Evolutionary conservation across 2,329 filamentous ascomycete species (phyloP).

Genomic region (Phyllosticta citriasiana): DNA sequence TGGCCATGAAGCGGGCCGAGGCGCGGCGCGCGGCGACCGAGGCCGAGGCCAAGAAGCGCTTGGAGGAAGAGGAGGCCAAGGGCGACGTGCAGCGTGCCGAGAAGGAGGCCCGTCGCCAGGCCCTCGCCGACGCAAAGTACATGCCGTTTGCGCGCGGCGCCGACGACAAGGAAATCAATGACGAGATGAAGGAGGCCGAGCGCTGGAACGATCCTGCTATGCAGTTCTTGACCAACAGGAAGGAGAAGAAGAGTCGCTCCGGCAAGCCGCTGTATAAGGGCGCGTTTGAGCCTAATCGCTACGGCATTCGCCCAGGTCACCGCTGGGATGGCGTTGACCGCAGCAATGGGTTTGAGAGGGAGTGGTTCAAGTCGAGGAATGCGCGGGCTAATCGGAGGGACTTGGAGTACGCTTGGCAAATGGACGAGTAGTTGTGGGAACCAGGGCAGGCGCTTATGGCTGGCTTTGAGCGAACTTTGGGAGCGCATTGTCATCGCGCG

Average conservation of each 20-base stretch:
- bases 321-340: slow-evolving; percentile 96
- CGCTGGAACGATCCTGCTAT: slow-evolving; percentile 78
- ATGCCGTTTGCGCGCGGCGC: slow-evolving; percentile 69
- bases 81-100: slow-evolving; percentile 76
- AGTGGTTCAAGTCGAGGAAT: slow-evolving; percentile 86
- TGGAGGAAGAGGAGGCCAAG: slow-evolving; percentile 60
- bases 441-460: not conserved
- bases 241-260: slow-evolving; percentile 34
- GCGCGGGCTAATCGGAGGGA: slow-evolving; percentile 64
- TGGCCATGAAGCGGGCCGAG: slow-evolving; percentile 82
- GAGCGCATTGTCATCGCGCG: not conserved
- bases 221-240: slow-evolving; percentile 61
- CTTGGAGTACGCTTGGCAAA: slow-evolving; percentile 88
- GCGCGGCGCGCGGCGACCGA: slow-evolving; percentile 70
- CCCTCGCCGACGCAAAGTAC: slow-evolving; percentile 69
- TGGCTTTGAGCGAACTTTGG: not conserved
- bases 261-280: slow-evolving; percentile 67
- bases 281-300: slow-evolving; percentile 77
- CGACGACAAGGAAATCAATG: slow-evolving; percentile 83
- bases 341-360: slow-evolving; percentile 83
- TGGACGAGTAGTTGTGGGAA: slow-evolving; percentile 58
- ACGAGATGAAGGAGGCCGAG: slow-evolving; percentile 62
- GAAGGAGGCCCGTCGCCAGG: slow-evolving; percentile 53
- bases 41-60: slow-evolving; percentile 52
- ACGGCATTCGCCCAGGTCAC: slow-evolving; percentile 85